Conservation (phyloP, 805 yeast genomes). For the Barnettozyma sp. region DNA sequence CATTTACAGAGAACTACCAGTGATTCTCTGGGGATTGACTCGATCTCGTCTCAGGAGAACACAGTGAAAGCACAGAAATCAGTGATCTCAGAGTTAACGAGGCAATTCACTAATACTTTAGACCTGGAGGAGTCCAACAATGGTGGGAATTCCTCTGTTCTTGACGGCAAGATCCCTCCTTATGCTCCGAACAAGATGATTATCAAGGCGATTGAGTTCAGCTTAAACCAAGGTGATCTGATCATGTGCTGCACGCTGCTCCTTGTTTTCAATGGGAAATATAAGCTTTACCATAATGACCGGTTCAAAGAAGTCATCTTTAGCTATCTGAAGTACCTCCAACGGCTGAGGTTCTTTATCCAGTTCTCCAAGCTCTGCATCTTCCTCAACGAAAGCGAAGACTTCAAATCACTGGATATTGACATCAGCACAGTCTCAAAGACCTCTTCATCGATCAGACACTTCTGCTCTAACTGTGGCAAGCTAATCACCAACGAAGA, state of each 20-base stretch:
- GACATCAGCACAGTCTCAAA: constrained; percentile 13
- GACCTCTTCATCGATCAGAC: constrained; percentile 35
- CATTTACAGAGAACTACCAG: no score
- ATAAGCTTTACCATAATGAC: constrained; percentile 26
- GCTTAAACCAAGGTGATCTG: constrained; percentile 56
- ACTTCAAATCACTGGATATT: constrained; percentile 11
- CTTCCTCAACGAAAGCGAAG: constrained; percentile 28
- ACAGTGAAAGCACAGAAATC: constrained; percentile 11
- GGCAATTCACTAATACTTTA: constrained; percentile 18
- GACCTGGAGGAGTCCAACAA: constrained; percentile 4
- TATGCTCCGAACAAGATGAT: constrained; percentile 53
- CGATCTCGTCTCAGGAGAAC: background rate
- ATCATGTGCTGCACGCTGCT: constrained; percentile 53
- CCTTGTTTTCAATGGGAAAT: constrained; percentile 41
- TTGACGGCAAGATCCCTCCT: constrained; percentile 31
- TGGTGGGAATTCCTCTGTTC: background rate
- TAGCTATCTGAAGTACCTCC: constrained; percentile 48
- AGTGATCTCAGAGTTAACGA: constrained; percentile 21
- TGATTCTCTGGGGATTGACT: no score
- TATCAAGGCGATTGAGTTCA: constrained; percentile 44
- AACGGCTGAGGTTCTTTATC: constrained; percentile 43
- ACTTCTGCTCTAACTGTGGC: constrained; percentile 58
- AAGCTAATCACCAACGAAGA: constrained; percentile 53
- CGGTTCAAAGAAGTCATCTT: constrained; percentile 50
- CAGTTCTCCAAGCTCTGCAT: constrained; percentile 53